Conservation (phyloP, 768 basidiomycete genomes). For the Glaciozyma antarctica region DNA sequence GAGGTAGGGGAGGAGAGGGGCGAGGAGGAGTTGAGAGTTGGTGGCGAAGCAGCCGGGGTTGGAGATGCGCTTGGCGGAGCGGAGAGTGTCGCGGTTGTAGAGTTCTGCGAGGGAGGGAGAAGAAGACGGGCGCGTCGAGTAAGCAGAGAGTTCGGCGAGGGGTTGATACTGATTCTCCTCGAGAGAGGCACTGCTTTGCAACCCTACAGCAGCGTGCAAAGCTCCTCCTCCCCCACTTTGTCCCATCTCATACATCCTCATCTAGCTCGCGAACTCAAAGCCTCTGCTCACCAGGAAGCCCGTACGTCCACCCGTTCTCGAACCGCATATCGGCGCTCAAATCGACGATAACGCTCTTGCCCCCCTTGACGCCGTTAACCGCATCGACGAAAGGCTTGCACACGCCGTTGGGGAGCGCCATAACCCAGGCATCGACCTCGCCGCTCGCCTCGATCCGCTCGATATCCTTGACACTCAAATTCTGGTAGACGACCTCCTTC, state of each 20-base stretch:
- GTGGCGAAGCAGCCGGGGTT: slow-evolving; percentile 99
- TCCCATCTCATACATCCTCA: background rate
- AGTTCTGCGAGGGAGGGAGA: slow-evolving; percentile 54
- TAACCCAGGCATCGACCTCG: slow-evolving; percentile 95
- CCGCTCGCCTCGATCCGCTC: slow-evolving; percentile 78
- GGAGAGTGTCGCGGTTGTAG: slow-evolving; percentile 64
- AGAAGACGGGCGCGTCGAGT: slow-evolving; percentile 19
- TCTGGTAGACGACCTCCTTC: slow-evolving; percentile 60
- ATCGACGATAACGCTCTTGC: slow-evolving; percentile 75
- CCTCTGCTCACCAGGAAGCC: slow-evolving; percentile 81
- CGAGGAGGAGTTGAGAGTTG: slow-evolving; percentile 79
- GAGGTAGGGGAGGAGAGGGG: slow-evolving; percentile 70
- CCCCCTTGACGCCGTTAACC: slow-evolving; percentile 56
- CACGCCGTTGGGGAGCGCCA: slow-evolving; percentile 96
- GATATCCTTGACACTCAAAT: slow-evolving; percentile 68
- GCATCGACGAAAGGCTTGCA: slow-evolving; percentile 96
- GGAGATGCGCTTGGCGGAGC: slow-evolving; percentile 70
- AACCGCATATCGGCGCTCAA: slow-evolving; percentile 91
- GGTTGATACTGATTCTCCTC: no score
- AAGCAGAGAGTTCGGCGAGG: background rate
- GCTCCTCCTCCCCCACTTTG: background rate
- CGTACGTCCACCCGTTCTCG: slow-evolving; percentile 91
- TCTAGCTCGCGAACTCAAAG: background rate
- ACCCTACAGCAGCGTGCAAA: background rate
- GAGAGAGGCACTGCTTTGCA: background rate